Evolutionary conservation across 2,329 filamentous ascomycete genomes (phyloP).

Genomic region (Leptographium procerum): DNA sequence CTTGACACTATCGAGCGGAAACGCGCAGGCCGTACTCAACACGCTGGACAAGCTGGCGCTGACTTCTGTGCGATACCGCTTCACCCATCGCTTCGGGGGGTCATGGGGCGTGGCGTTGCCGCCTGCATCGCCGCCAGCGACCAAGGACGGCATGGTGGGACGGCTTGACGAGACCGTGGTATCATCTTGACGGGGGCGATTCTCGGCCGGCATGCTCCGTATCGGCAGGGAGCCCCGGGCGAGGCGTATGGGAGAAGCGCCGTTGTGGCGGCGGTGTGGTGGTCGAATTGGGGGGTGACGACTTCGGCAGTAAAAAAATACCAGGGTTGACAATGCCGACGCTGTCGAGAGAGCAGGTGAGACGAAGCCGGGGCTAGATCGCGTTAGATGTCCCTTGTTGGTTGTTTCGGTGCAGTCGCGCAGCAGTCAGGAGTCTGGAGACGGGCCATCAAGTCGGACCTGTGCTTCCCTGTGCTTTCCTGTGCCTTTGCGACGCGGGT

Average conservation of each 20-base stretch:
- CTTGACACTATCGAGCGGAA: slow-evolving; percentile 81
- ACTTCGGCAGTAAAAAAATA: too few relatives aligned
- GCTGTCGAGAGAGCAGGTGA: background rate
- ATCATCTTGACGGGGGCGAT: slow-evolving; percentile 31
- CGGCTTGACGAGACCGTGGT: slow-evolving; percentile 20
- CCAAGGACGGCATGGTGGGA: slow-evolving; percentile 30
- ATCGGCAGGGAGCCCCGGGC: slow-evolving; percentile 2
- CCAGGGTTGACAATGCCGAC: background rate
- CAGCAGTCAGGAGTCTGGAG: background rate
- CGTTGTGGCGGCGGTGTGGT: background rate
- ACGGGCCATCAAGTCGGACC: background rate
- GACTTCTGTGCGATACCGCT: slow-evolving; percentile 70
- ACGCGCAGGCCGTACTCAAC: slow-evolving; percentile 68
- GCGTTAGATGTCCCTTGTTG: background rate
- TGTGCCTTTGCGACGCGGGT: too few relatives aligned
- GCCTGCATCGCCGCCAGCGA: slow-evolving; percentile 11
- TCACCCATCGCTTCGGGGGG: slow-evolving; percentile 41
- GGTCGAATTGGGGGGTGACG: background rate
- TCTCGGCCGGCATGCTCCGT: slow-evolving; percentile 25
- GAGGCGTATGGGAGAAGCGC: background rate
- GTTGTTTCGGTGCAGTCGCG: background rate
- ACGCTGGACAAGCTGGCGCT: slow-evolving; percentile 67
- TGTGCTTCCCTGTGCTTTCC: too few relatives aligned
- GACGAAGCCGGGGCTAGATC: too few relatives aligned
- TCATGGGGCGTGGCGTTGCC: slow-evolving; percentile 13